These are phyloP conservation scores for Ustilago xerochloae DNA, from an alignment of 1,284 basidiomycete genomes.

Conservation along the genomic window DNA sequence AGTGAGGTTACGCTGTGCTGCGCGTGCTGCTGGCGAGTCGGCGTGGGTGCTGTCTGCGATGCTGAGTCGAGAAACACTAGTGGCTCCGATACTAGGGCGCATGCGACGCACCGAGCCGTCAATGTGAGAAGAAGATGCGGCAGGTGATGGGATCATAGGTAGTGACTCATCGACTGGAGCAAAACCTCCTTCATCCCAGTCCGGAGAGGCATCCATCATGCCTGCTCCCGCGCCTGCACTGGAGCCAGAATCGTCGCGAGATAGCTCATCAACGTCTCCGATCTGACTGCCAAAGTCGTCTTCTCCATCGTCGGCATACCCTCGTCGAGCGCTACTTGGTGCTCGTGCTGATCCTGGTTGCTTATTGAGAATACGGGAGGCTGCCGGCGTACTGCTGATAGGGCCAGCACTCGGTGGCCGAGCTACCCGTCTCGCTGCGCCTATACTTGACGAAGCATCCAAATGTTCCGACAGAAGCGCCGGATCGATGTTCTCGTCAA, in stretches of 20 bases:
- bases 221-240: conserved; percentile 7
- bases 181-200: conserved; percentile 4
- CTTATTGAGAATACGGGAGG: conserved; percentile 26
- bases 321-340: background rate
- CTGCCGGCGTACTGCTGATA: conserved; percentile 43
- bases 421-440: conserved; percentile 19
- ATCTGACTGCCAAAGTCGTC: conserved; percentile 30
- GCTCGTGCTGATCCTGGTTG: background rate
- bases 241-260: conserved; percentile 7
- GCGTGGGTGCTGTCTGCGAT: conserved; percentile 11
- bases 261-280: conserved; percentile 9
- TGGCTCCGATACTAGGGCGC: conserved; percentile 26
- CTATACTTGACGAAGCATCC: conserved; percentile 36
- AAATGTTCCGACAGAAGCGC: conserved; percentile 5
- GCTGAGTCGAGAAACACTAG: conserved; percentile 28
- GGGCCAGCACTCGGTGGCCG: conserved; percentile 20
- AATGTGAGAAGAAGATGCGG: conserved; percentile 24
- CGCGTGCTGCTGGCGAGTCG: conserved; percentile 39
- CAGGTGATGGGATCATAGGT: conserved; percentile 35
- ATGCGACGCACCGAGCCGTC: conserved; percentile 27
- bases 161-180: conserved; percentile 16
- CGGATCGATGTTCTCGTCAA: conserved; percentile 3
- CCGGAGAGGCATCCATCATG: too few relatives aligned
- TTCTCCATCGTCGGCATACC: conserved; percentile 4
- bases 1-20: conserved; percentile 32